Percentiles rank a stretch among this genome's conserved stretches.
These are phyloP conservation scores for Gnomoniopsis smithogilvyi DNA, from an alignment of 2,329 filamentous ascomycete species.

Conservation along the genomic window DNA sequence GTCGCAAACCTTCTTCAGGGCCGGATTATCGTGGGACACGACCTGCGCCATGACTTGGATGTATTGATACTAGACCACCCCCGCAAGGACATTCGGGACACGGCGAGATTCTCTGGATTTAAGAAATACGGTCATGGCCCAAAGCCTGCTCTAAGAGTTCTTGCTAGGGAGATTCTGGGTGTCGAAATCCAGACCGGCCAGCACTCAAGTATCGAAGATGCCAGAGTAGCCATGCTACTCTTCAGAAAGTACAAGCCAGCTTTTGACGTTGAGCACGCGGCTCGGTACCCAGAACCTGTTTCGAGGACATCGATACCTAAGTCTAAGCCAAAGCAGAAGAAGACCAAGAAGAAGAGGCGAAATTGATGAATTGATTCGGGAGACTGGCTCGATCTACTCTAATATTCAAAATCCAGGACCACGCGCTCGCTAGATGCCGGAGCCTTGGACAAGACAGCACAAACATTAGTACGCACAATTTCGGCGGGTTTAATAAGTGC, in stretches of 20 bases:
- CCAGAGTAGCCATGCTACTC: conserved; percentile 83
- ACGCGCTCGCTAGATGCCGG: background rate
- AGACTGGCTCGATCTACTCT: conserved; percentile 3
- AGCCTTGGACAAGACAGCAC: background rate
- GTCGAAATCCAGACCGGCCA: conserved; percentile 62
- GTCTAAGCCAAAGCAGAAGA: conserved; percentile 36
- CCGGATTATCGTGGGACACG: conserved; percentile 78
- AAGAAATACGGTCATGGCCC: conserved; percentile 64
- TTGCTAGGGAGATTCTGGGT: conserved; percentile 55
- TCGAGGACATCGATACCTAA: conserved; percentile 21
- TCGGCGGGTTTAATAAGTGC: conserved; percentile 4
- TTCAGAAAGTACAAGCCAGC: conserved; percentile 79
- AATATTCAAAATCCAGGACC: background rate
- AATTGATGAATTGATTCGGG: conserved; percentile 24
- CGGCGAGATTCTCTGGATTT: conserved; percentile 73
- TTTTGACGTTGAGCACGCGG: conserved; percentile 79
- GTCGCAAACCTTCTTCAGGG: conserved; percentile 67
- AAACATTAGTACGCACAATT: background rate
- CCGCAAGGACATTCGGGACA: conserved; percentile 76
- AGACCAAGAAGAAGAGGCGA: conserved; percentile 37
- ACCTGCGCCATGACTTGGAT: conserved; percentile 74
- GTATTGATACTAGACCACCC: conserved; percentile 78
- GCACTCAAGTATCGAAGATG: conserved; percentile 74
- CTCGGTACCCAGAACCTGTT: conserved; percentile 51
- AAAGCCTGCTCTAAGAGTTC: conserved; percentile 62